A percentile compares a stretch with the other conserved stretches of the same genome.
Conservation (phyloP, 495 filamentous ascomycete genomes). For the Penicillium riverlandense region DNA sequence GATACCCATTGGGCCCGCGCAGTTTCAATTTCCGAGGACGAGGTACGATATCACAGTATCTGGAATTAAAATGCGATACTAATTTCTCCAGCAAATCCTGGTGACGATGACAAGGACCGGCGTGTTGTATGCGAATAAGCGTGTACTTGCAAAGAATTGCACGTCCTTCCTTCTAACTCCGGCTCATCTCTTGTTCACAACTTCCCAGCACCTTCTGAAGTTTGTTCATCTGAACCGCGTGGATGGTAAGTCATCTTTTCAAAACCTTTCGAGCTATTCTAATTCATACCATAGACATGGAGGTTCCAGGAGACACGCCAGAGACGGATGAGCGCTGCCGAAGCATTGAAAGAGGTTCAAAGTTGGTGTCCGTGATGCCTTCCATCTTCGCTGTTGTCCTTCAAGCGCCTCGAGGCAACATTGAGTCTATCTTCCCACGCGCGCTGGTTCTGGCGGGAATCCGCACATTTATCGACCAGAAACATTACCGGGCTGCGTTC, state of each 20-base stretch:
- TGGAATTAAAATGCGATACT: slow-evolving; percentile 1
- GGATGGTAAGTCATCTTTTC: slow-evolving; percentile 46
- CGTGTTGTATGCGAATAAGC: slow-evolving; percentile 68
- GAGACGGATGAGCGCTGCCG: slow-evolving; percentile 89
- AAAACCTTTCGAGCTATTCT: slow-evolving; percentile 2
- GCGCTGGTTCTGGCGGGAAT: slow-evolving; percentile 89
- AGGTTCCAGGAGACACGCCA: slow-evolving; percentile 80
- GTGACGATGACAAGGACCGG: slow-evolving; percentile 61
- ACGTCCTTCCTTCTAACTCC: slow-evolving; percentile 82
- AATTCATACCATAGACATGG: slow-evolving; percentile 47
- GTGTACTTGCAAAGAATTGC: slow-evolving; percentile 69
- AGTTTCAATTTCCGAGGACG: slow-evolving; percentile 30
- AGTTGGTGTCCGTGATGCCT: slow-evolving; percentile 83
- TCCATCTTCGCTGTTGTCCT: slow-evolving; percentile 73
- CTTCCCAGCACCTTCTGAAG: slow-evolving; percentile 82
- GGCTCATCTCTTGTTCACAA: slow-evolving; percentile 85
- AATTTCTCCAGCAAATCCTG: slow-evolving; percentile 26
- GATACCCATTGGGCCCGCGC: slow-evolving; percentile 36
- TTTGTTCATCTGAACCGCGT: slow-evolving; percentile 73
- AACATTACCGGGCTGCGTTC: slow-evolving; percentile 79
- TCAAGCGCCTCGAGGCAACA: slow-evolving; percentile 91
- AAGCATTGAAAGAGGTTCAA: slow-evolving; percentile 83
- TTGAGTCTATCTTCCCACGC: slow-evolving; percentile 91
- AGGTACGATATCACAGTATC: slow-evolving; percentile 16
- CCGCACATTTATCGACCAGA: slow-evolving; percentile 65